Evolutionary conservation across 1,284 basidiomycete genomes (phyloP).

Genomic region (Apiotrichum porosum): DNA sequence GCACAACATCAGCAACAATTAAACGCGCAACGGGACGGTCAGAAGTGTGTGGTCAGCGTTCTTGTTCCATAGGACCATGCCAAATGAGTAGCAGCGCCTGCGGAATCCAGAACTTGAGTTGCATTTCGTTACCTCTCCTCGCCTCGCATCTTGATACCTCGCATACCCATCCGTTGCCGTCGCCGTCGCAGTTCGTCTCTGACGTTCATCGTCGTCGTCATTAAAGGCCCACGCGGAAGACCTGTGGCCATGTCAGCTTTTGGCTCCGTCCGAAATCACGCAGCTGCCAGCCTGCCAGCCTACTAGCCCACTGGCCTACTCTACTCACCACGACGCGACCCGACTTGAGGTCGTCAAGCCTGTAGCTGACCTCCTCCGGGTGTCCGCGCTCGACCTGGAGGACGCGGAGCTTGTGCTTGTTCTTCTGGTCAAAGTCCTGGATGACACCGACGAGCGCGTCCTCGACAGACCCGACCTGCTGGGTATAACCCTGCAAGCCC

Average conservation of each 20-base stretch:
- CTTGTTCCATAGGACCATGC: too few species aligned
- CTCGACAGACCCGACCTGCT: conserved; percentile 57
- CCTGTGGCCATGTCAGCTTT: neutral
- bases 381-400: conserved; percentile 59
- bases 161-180: too few species aligned
- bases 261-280: neutral
- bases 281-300: neutral
- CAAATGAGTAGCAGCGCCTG: too few species aligned
- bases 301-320: neutral
- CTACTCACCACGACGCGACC: conserved; percentile 8
- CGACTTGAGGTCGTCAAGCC: conserved; percentile 17
- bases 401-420: conserved; percentile 76
- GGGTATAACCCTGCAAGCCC: conserved; percentile 63
- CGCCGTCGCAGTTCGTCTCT: too few species aligned
- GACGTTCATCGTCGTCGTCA: neutral
- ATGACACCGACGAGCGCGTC: conserved; percentile 69
- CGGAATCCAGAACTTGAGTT: too few species aligned
- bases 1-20: too few species aligned
- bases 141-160: too few species aligned
- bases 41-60: too few species aligned
- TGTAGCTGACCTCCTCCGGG: conserved; percentile 16
- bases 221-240: conserved; percentile 5
- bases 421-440: conserved; percentile 66
- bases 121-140: too few species aligned
- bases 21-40: too few species aligned